phyloP scores from a whole-genome alignment of 2,329 filamentous ascomycete genomes.

The Phyllosticta citriasiana region DNA sequence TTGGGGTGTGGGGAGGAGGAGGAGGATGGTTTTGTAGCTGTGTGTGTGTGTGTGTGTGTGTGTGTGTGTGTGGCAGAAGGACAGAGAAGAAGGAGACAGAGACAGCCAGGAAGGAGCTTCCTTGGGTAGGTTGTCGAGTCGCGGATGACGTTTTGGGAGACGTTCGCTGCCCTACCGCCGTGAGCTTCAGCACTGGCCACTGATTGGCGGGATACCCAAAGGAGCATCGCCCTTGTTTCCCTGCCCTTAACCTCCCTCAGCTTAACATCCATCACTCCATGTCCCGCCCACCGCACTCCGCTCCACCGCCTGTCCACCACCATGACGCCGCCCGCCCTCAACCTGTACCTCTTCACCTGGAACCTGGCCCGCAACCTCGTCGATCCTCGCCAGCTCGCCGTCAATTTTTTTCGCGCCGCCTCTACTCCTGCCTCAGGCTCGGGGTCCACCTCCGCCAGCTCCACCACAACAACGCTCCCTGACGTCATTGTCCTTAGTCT shows the following conservation, averaged over 20 bases:
- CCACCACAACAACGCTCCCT: constrained; percentile 42
- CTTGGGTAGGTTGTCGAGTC: background rate
- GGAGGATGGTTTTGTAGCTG: constrained; percentile 6
- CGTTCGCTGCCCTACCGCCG: background rate
- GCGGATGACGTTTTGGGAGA: background rate
- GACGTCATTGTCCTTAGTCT: constrained; percentile 60
- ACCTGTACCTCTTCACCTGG: constrained; percentile 72
- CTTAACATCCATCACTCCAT: background rate
- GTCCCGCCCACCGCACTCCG: background rate
- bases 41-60: no score
- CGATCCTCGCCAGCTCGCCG: constrained; percentile 56
- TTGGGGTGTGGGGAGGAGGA: background rate
- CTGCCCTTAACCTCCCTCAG: background rate
- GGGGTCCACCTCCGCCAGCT: constrained; percentile 10
- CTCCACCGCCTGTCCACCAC: constrained; percentile 4
- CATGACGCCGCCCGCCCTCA: constrained; percentile 14
- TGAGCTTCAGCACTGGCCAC: background rate
- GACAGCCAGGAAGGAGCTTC: background rate
- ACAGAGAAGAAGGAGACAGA: background rate
- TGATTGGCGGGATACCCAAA: background rate
- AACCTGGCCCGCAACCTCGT: constrained; percentile 72
- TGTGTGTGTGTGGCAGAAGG: background rate
- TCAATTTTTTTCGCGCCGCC: constrained; percentile 16
- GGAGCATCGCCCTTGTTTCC: background rate
- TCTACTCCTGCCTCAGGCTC: constrained; percentile 30